phyloP scores from a whole-genome alignment of 2,329 filamentous ascomycete genomes.

The Aspergillus novoparasiticus region DNA sequence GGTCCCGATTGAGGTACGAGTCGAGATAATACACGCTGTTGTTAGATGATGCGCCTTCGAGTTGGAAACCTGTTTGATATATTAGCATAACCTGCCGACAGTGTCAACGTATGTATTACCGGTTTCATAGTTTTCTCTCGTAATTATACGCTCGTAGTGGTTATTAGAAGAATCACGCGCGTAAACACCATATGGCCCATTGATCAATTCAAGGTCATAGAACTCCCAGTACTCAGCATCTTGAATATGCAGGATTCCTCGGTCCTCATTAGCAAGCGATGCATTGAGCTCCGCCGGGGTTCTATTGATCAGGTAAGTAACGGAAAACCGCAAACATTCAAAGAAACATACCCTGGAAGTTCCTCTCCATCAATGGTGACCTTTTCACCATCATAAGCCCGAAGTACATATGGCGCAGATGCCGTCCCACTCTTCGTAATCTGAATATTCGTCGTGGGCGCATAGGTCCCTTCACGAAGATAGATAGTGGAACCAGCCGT shows the following conservation, averaged over 20 bases:
- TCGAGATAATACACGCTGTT: constrained; percentile 21
- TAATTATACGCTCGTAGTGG: constrained; percentile 20
- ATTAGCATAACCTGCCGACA: background rate
- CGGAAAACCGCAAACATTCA: background rate
- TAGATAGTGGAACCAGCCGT: constrained; percentile 18
- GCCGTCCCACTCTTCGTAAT: constrained; percentile 19
- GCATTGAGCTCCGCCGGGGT: constrained; percentile 15
- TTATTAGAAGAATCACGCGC: constrained; percentile 21
- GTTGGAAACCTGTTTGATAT: constrained; percentile 14
- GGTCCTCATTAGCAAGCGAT: constrained; percentile 15
- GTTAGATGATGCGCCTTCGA: constrained; percentile 17
- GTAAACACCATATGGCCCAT: constrained; percentile 22
- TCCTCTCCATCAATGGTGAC: constrained; percentile 21
- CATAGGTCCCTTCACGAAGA: constrained; percentile 17
- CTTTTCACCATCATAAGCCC: constrained; percentile 16
- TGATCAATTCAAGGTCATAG: constrained; percentile 20
- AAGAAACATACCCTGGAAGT: constrained; percentile 12
- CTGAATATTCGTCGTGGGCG: constrained; percentile 19
- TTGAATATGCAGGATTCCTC: constrained; percentile 20
- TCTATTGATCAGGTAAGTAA: constrained; percentile 1
- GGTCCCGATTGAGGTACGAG: constrained; percentile 20
- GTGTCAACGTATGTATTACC: background rate
- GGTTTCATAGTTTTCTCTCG: constrained; percentile 22
- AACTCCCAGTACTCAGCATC: constrained; percentile 22
- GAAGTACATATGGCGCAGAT: constrained; percentile 12